Percentiles rank a stretch among this genome's conserved stretches.
phyloP scores from a whole-genome alignment of 176 grass and related monocot species.

The Cenchrus purpureus region DNA sequence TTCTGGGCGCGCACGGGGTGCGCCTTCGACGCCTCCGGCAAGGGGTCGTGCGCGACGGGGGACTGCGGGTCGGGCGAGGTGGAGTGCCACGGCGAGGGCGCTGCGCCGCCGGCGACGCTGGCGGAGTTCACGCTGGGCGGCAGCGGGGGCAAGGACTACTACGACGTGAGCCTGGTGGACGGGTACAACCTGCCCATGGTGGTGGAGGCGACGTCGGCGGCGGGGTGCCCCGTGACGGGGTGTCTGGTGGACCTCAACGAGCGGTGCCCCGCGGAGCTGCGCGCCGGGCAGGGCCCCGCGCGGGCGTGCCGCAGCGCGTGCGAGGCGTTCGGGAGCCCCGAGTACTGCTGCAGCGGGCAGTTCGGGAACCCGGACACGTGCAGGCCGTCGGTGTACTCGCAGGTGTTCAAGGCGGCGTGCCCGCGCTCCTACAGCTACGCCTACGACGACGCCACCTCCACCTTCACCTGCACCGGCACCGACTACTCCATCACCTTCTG shows the following conservation, averaged over 20 bases:
- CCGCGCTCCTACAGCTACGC: constrained; percentile 95
- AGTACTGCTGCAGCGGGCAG: constrained; percentile 95
- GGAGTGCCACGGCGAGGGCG: constrained; percentile 74
- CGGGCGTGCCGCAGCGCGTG: constrained; percentile 78
- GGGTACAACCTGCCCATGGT: constrained; percentile 92
- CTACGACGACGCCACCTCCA: constrained; percentile 92
- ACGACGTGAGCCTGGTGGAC: constrained; percentile 97
- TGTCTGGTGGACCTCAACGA: constrained; percentile 78
- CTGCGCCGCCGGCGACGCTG: constrained; percentile 72
- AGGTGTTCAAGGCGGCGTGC: constrained; percentile 95
- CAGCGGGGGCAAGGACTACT: constrained; percentile 71
- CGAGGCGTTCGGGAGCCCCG: constrained; percentile 75
- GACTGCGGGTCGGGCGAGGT: constrained; percentile 80
- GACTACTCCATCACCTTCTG: constrained; percentile 96
- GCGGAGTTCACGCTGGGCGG: constrained; percentile 81
- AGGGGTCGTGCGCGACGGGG: constrained; percentile 73
- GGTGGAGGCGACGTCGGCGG: constrained; percentile 49
- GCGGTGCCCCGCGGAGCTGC: constrained; percentile 73
- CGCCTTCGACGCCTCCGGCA: constrained; percentile 59
- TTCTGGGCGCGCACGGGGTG: constrained; percentile 97
- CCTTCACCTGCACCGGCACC: constrained; percentile 84
- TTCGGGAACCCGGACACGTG: constrained; percentile 76
- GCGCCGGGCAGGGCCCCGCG: constrained; percentile 38
- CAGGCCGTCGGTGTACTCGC: constrained; percentile 79
- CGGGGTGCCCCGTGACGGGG: constrained; percentile 62